Percentiles rank a stretch among this genome's conserved stretches.
phyloP scores from a whole-genome alignment of 257 asterid genomes.

The Forsythia viridissima region DNA sequence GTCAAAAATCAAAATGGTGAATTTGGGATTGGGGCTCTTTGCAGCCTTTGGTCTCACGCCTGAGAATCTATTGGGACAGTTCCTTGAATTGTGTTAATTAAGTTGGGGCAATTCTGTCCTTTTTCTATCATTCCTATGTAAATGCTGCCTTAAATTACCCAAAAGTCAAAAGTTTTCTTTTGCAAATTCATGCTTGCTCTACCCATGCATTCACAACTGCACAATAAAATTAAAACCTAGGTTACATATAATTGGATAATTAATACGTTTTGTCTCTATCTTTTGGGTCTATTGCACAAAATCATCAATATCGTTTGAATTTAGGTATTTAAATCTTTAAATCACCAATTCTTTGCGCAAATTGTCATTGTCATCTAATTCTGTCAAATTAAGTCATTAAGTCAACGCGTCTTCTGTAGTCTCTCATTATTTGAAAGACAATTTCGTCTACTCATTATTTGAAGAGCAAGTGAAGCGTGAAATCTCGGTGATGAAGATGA shows the following conservation, averaged over 20 bases:
- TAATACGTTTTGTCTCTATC: too few species aligned
- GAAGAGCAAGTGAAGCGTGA: too few species aligned
- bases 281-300: too few species aligned
- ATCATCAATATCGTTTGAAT: too few species aligned
- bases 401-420: too few species aligned
- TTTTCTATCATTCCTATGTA: background rate
- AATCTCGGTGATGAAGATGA: too few species aligned
- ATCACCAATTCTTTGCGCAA: too few species aligned
- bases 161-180: background rate
- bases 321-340: too few species aligned
- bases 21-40: conserved; percentile 29
- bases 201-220: background rate
- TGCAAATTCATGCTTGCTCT: background rate
- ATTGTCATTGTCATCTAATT: too few species aligned
- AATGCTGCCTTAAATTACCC: background rate
- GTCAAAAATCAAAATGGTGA: conserved; percentile 4
- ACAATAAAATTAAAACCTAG: background rate
- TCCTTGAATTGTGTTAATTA: conserved; percentile 38
- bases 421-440: too few species aligned
- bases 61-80: conserved; percentile 37
- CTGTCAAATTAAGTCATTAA: too few species aligned
- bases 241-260: background rate
- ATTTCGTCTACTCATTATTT: too few species aligned
- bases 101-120: background rate
- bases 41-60: conserved; percentile 74